These are phyloP conservation scores for Botryosphaeria agaves DNA, from an alignment of 2,329 filamentous ascomycete species.

Conservation along the genomic window DNA sequence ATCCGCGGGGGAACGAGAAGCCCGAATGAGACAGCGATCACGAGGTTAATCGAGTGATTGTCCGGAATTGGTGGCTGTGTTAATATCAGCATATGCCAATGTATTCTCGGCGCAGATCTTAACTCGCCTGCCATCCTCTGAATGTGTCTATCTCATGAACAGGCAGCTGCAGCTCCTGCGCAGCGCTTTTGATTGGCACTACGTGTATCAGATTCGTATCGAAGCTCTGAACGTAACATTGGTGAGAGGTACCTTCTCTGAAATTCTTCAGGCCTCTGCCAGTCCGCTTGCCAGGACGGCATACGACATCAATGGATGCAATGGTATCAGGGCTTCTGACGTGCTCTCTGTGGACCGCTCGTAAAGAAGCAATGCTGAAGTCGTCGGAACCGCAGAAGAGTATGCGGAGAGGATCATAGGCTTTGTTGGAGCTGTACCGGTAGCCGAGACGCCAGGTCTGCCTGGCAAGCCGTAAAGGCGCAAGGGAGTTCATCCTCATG, in stretches of 20 bases:
- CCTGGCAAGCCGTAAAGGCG: not conserved
- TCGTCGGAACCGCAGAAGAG: slow-evolving; percentile 89
- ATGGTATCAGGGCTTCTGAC: slow-evolving; percentile 31
- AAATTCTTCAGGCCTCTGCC: slow-evolving; percentile 57
- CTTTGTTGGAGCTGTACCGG: slow-evolving; percentile 1
- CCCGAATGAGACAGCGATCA: slow-evolving; percentile 89
- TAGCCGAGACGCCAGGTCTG: not conserved
- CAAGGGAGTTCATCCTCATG: not conserved
- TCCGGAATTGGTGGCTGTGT: slow-evolving; percentile 34
- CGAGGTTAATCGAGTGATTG: slow-evolving; percentile 44
- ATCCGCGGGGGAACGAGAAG: slow-evolving; percentile 70
- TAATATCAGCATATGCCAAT: slow-evolving; percentile 2
- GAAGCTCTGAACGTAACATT: slow-evolving; percentile 1
- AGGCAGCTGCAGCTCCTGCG: slow-evolving; percentile 43
- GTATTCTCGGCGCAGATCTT: slow-evolving; percentile 1
- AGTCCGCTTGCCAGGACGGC: slow-evolving; percentile 58
- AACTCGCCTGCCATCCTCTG: slow-evolving; percentile 55
- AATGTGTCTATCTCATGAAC: slow-evolving; percentile 71
- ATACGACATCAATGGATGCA: slow-evolving; percentile 69
- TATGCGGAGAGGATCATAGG: slow-evolving; percentile 48
- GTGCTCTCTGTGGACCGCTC: slow-evolving; percentile 37
- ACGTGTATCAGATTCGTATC: slow-evolving; percentile 3
- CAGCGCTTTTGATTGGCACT: slow-evolving; percentile 60
- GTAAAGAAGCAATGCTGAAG: slow-evolving; percentile 68
- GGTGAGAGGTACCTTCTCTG: slow-evolving; percentile 39